These are phyloP conservation scores for Debaryomyces prosopidis DNA, from an alignment of 805 yeast species.

Conservation along the genomic window DNA sequence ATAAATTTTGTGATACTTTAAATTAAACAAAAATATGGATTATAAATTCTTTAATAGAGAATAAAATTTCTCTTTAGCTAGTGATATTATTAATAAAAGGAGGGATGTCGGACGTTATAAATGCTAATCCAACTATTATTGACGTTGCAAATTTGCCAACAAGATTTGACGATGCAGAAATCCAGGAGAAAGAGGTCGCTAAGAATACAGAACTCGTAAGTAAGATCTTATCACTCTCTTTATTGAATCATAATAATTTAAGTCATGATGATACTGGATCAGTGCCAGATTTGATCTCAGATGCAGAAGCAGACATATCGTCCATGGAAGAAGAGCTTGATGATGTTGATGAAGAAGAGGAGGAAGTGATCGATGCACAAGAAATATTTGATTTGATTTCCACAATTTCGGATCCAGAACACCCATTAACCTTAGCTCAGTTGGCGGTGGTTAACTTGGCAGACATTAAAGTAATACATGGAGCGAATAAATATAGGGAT, in stretches of 20 bases:
- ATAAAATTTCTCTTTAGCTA: no score
- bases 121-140: conserved; percentile 86
- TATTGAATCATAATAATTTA: conserved; percentile 5
- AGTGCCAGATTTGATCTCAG: conserved; percentile 2
- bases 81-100: conserved; percentile 2
- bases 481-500: conserved; percentile 35
- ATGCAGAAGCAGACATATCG: conserved; percentile 14
- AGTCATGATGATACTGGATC: not conserved
- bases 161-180: conserved; percentile 35
- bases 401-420: conserved; percentile 93
- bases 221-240: conserved; percentile 35
- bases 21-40: no score
- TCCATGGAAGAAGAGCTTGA: conserved; percentile 19
- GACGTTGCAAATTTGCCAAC: conserved; percentile 79
- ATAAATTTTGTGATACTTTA: no score
- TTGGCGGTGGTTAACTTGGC: conserved; percentile 85
- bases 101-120: conserved; percentile 76
- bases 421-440: conserved; percentile 92
- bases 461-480: conserved; percentile 72
- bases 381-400: conserved; percentile 87
- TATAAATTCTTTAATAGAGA: no score
- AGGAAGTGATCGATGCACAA: conserved; percentile 78
- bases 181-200: conserved; percentile 6
- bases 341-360: conserved; percentile 35
- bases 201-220: conserved; percentile 20